A percentile compares a stretch with the other conserved stretches of the same genome.
phyloP scores from a whole-genome alignment of 148 eudicot genomes.

The Diospyros kaki region DNA sequence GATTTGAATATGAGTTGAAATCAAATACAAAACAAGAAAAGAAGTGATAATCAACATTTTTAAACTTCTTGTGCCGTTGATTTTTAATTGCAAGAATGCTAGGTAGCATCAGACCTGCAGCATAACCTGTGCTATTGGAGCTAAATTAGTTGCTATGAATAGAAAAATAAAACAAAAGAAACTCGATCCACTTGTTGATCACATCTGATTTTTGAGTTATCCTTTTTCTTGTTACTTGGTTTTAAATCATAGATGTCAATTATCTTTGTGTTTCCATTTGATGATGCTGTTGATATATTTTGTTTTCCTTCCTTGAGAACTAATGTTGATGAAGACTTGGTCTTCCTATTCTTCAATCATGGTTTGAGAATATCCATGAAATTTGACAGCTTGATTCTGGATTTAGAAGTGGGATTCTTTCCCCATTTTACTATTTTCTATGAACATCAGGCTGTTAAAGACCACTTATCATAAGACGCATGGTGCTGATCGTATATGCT shows the following conservation, averaged over 20 bases:
- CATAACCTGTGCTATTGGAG: neutral
- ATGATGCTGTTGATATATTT: neutral
- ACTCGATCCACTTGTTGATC: neutral
- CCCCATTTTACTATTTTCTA: neutral
- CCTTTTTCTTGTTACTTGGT: neutral
- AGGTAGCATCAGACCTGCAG: too few relatives aligned
- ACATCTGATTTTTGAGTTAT: neutral
- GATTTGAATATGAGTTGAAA: too few relatives aligned
- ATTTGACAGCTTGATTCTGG: neutral
- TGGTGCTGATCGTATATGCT: conserved; percentile 95
- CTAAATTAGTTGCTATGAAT: neutral
- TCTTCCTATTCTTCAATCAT: neutral
- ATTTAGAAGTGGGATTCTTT: conserved; percentile 1
- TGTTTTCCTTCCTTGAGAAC: neutral
- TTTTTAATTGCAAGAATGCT: too few relatives aligned
- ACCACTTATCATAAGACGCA: conserved; percentile 93
- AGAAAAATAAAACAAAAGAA: neutral
- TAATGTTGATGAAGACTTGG: neutral
- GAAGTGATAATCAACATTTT: too few relatives aligned
- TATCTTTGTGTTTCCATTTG: conserved; percentile 1
- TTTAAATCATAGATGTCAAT: neutral
- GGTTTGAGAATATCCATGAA: neutral
- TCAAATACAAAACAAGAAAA: too few relatives aligned
- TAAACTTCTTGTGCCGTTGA: too few relatives aligned
- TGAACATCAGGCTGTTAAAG: conserved; percentile 69